phyloP scores from a whole-genome alignment of 2,329 filamentous ascomycete genomes.

The Diaporthe destruens region DNA sequence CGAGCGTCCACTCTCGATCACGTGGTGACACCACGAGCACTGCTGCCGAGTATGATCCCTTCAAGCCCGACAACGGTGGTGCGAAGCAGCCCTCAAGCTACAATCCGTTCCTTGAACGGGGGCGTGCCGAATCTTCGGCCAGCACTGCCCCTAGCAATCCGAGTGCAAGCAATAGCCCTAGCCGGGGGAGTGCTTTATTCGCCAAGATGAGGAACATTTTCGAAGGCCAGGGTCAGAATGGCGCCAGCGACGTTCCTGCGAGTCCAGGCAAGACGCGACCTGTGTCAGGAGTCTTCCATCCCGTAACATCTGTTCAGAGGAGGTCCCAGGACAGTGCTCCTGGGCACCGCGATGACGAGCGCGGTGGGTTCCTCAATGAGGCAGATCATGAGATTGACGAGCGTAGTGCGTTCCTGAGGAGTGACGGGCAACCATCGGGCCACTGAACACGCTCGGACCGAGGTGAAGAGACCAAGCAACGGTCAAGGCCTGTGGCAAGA shows the following conservation, averaged over 20 bases:
- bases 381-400: constrained; percentile 46
- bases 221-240: constrained; percentile 46
- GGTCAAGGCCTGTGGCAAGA: not conserved
- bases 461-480: constrained; percentile 41
- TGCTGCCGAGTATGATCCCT: constrained; percentile 47
- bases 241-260: constrained; percentile 35
- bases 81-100: constrained; percentile 26
- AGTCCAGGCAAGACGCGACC: constrained; percentile 43
- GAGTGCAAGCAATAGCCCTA: constrained; percentile 32
- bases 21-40: constrained; percentile 44
- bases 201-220: constrained; percentile 58
- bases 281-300: constrained; percentile 45
- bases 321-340: not conserved
- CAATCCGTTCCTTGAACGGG: constrained; percentile 36
- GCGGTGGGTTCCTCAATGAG: constrained; percentile 38
- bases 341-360: constrained; percentile 2
- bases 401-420: constrained; percentile 49
- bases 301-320: constrained; percentile 25
- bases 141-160: constrained; percentile 27
- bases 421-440: constrained; percentile 36
- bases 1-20: constrained; percentile 39
- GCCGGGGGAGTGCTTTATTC: constrained; percentile 50
- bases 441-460: constrained; percentile 56
- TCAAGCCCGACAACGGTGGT: constrained; percentile 42
- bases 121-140: constrained; percentile 36